Percentiles rank a stretch among this genome's conserved stretches.
These are phyloP conservation scores for Candida xiaguanensis DNA, from an alignment of 805 yeast species.

Conservation along the genomic window DNA sequence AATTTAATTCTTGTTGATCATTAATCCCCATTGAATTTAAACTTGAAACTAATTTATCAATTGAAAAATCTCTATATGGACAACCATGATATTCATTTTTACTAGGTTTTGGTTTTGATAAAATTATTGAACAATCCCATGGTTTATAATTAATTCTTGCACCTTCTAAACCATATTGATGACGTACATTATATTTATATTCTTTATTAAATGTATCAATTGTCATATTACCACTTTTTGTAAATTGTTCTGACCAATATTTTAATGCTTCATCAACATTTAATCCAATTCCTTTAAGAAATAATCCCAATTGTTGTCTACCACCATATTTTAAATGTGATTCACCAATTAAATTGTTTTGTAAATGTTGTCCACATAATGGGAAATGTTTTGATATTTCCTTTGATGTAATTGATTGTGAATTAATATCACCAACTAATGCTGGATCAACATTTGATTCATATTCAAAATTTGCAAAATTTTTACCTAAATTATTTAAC, in stretches of 20 bases:
- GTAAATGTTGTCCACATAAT: conserved; percentile 68
- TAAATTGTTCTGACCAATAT: conserved; percentile 79
- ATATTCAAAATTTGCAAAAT: conserved; percentile 45
- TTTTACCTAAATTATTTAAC: conserved; percentile 67
- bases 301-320: conserved; percentile 80
- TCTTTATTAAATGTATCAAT: conserved; percentile 82
- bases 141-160: conserved; percentile 82
- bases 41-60: conserved; percentile 57
- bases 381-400: conserved; percentile 69
- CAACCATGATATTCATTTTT: conserved; percentile 83
- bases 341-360: conserved; percentile 52
- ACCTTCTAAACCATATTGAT: conserved; percentile 90
- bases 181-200: conserved; percentile 83
- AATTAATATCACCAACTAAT: conserved; percentile 47
- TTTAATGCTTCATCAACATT: conserved; percentile 80
- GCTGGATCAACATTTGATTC: conserved; percentile 37
- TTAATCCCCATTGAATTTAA: conserved; percentile 62
- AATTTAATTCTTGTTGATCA: conserved; percentile 53
- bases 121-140: conserved; percentile 75
- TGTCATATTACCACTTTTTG: conserved; percentile 48
- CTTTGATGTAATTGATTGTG: conserved; percentile 53
- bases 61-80: conserved; percentile 75
- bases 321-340: conserved; percentile 81
- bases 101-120: conserved; percentile 66
- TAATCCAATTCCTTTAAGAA: conserved; percentile 87